Base-by-base conservation (phyloP, 148 eudicot genomes). In the Talinum fruticosum region DNA sequence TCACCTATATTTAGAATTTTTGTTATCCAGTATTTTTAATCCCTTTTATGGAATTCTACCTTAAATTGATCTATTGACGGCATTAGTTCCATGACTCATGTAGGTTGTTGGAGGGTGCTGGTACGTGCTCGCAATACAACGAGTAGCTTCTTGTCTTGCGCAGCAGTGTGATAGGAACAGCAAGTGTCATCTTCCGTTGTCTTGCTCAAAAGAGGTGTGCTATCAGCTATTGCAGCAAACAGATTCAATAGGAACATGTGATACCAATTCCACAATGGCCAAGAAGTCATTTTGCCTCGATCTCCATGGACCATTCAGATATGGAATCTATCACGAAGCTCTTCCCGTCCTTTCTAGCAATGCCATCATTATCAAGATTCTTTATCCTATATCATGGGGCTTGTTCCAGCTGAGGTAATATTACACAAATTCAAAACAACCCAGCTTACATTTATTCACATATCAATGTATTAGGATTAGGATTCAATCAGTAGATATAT, bases 81-180 rank as follows among this genome's bases (percentile, higher is more conserved):
- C 73, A 33, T 34, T 34, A 53, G 38, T n/a, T 53, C 3, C 5
- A 67, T 24, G 2, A 71, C 51, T 21, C n/a, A 12, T 51, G 34
- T 77, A 94, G 96, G 93, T 88, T 67, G 92, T 96, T 0, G 97
- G 98, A 23, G 98, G 97, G 37, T 95, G 97, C 74, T 95, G 98
- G 97, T 95, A 95, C 35, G 88, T 87, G n/a, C 97, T 95, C 47
- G 87, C 96, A 2, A 95, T 95, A 83, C 96, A 95, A 41, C 86
- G 96, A 0, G 90, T 92, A 3, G 97, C 91, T 0, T 82, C 89
- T 28, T 95, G 98, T 83, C 88, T 95, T 26, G 57, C 85, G 66
- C 89, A 91, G 54, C 97, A 88, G 44, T 95, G 98, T 64, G 74
- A 75, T 10, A 67, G 76, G 29, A 83, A 49, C 23, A 34, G 64